Percentiles rank a stretch among this genome's conserved stretches.
Conservation (phyloP, 352 stramenopile species). For the Phytophthora sansomeana region DNA sequence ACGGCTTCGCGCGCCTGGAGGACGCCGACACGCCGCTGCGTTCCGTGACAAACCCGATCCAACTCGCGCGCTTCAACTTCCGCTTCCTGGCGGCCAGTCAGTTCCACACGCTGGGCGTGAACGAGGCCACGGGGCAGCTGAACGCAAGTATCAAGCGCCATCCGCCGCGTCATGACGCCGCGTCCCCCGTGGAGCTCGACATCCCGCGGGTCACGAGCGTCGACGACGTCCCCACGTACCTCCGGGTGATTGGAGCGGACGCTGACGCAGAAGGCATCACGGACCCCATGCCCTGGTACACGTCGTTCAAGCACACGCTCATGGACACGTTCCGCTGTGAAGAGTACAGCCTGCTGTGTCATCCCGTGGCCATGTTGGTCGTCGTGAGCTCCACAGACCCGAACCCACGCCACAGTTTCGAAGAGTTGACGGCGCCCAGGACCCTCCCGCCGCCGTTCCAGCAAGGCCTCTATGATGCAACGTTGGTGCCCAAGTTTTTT, state of each 20-base stretch:
- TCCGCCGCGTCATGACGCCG: constrained; percentile 42
- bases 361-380: constrained; percentile 78
- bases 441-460: constrained; percentile 71
- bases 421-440: constrained; percentile 59
- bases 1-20: constrained; percentile 69
- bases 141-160: constrained; percentile 70
- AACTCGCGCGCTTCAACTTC: constrained; percentile 75
- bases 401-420: constrained; percentile 80
- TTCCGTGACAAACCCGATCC: constrained; percentile 75
- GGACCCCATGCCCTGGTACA: constrained; percentile 83
- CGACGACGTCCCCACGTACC: constrained; percentile 74
- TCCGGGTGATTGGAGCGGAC: constrained; percentile 64
- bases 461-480: constrained; percentile 81
- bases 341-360: constrained; percentile 78
- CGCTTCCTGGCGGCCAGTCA: constrained; percentile 71
- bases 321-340: constrained; percentile 88
- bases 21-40: constrained; percentile 76
- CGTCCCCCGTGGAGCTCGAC: constrained; percentile 63
- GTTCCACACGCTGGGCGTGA: constrained; percentile 53
- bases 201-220: constrained; percentile 63
- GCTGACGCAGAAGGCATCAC: constrained; percentile 34
- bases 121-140: constrained; percentile 65
- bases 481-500: constrained; percentile 84
- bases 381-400: constrained; percentile 86
- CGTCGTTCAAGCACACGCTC: constrained; percentile 77